Percentiles rank a stretch among this genome's conserved stretches.
These are phyloP conservation scores for Botrytis tulipae DNA, from an alignment of 2,329 filamentous ascomycete species.

Conservation along the genomic window DNA sequence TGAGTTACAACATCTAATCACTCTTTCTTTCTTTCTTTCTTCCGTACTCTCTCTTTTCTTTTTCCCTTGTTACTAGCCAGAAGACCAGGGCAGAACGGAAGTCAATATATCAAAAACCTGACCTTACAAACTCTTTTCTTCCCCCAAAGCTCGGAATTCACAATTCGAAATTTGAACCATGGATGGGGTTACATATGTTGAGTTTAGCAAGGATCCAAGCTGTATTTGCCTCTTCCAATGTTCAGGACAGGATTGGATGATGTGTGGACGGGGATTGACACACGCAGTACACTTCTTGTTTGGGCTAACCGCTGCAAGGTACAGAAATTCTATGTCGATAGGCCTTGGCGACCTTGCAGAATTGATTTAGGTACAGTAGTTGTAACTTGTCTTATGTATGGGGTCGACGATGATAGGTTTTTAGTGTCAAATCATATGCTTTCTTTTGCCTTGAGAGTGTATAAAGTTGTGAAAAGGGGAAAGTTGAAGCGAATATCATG, in stretches of 20 bases:
- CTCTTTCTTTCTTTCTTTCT: neutral
- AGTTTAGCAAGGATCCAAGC: neutral
- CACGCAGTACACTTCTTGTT: neutral
- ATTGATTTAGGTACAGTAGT: neutral
- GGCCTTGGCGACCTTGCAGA: neutral
- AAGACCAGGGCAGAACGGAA: neutral
- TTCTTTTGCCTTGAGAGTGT: neutral
- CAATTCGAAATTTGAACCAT: neutral
- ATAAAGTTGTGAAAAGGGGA: neutral
- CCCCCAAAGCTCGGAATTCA: neutral
- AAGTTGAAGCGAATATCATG: neutral
- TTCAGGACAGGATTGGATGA: conserved; percentile 9
- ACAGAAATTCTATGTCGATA: neutral
- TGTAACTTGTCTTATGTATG: neutral
- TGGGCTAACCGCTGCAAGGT: conserved; percentile 10
- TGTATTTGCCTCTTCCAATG: neutral
- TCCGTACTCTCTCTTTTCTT: neutral
- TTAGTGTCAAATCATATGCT: neutral
- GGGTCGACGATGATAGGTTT: neutral
- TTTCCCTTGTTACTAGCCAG: neutral
- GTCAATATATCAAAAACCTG: neutral
- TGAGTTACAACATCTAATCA: neutral
- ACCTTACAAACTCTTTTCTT: neutral
- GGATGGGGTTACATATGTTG: neutral
- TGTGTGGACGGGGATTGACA: neutral